These are phyloP conservation scores for Xylaria sp. DNA, from an alignment of 2,329 filamentous ascomycete species.

Conservation along the genomic window DNA sequence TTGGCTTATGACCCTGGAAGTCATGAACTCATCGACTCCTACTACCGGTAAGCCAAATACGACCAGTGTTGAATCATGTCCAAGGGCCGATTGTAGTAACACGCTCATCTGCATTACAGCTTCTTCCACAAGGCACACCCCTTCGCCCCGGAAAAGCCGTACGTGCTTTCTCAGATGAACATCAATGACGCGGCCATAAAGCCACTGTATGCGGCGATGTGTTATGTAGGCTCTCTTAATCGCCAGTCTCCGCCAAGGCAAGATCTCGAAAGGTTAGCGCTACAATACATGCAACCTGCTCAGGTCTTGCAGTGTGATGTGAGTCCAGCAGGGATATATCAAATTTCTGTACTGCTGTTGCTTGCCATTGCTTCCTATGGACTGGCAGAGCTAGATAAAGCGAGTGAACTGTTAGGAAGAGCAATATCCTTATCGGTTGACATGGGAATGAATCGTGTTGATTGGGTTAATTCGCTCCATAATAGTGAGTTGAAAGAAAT, in stretches of 20 bases:
- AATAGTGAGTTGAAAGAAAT: constrained; percentile 1
- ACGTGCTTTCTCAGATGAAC: neutral
- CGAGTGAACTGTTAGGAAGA: neutral
- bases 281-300: neutral
- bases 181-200: neutral
- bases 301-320: neutral
- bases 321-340: neutral
- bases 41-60: neutral
- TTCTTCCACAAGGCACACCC: constrained; percentile 7
- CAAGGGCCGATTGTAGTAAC: neutral
- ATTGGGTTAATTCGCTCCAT: neutral
- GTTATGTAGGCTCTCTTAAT: constrained; percentile 8
- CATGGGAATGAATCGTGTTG: neutral
- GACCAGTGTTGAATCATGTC: neutral
- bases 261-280: constrained; percentile 6
- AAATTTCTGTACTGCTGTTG: neutral
- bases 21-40: neutral
- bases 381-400: neutral
- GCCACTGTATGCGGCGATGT: neutral
- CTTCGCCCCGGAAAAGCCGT: neutral
- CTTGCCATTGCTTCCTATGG: constrained; percentile 2
- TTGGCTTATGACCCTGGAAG: neutral
- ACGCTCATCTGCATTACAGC: neutral
- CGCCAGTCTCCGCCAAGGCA: neutral
- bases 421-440: neutral